Conservation (phyloP, 2,329 filamentous ascomycete species). For the Rutstroemia sydowiana region DNA sequence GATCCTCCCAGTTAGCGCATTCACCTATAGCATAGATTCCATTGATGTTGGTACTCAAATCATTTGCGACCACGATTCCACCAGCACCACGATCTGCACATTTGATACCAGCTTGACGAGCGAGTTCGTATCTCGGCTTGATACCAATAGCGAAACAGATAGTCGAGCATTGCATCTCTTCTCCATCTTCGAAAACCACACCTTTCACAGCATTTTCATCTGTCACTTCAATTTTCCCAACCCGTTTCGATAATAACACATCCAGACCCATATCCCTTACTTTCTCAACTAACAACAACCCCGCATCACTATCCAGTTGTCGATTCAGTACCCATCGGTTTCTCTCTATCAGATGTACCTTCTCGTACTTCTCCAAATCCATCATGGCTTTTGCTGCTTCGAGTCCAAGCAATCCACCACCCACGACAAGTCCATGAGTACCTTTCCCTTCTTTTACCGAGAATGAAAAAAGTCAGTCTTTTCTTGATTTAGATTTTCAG, state of each 20-base stretch:
- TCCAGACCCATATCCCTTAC: slow-evolving; percentile 73
- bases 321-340: slow-evolving; percentile 77
- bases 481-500: no score
- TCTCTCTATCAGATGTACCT: slow-evolving; percentile 73
- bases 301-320: slow-evolving; percentile 76
- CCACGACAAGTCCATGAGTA: slow-evolving; percentile 68
- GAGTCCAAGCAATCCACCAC: slow-evolving; percentile 75
- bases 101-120: slow-evolving; percentile 59
- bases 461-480: no score
- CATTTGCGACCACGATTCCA: slow-evolving; percentile 54
- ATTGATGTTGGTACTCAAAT: slow-evolving; percentile 60
- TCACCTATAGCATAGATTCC: slow-evolving; percentile 85
- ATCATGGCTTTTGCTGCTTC: slow-evolving; percentile 91
- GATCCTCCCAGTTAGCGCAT: slow-evolving; percentile 81
- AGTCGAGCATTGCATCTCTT: slow-evolving; percentile 67
- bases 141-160: slow-evolving; percentile 90
- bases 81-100: slow-evolving; percentile 68
- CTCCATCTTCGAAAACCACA: slow-evolving; percentile 73
- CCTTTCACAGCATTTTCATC: slow-evolving; percentile 62
- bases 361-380: slow-evolving; percentile 66
- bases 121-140: slow-evolving; percentile 71
- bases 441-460: slow-evolving; percentile 39
- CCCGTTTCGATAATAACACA: slow-evolving; percentile 68
- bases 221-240: slow-evolving; percentile 64
- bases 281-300: slow-evolving; percentile 73